phyloP scores from a whole-genome alignment of 1,284 basidiomycete genomes.

The Wallemia mellicola region DNA sequence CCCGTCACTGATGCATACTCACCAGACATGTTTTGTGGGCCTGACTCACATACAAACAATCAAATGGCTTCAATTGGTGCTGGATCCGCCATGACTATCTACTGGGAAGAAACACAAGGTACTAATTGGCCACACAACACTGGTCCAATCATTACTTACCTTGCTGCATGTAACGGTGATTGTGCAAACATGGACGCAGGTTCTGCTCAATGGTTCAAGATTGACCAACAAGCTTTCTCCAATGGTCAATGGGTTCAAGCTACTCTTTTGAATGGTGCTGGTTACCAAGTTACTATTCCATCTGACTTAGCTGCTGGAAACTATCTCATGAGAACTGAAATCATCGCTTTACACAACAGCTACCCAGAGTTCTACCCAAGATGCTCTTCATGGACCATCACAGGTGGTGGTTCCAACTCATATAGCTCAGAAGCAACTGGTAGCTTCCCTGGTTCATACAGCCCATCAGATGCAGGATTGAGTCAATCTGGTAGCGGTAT shows the following conservation, averaged over 20 bases:
- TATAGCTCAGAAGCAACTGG: background rate
- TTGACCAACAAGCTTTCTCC: background rate
- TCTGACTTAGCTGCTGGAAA: background rate
- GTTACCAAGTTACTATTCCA: background rate
- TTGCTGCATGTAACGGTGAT: conserved; percentile 26
- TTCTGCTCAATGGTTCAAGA: background rate
- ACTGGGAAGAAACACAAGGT: background rate
- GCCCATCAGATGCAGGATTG: background rate
- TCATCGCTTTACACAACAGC: background rate
- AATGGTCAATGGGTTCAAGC: background rate
- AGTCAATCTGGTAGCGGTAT: background rate
- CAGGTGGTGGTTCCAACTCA: background rate
- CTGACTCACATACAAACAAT: background rate
- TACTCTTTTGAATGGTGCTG: background rate
- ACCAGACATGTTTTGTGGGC: background rate
- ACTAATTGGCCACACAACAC: conserved; percentile 36
- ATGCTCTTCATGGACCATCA: background rate
- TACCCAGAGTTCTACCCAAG: background rate
- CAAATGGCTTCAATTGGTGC: background rate
- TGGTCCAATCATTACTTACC: conserved; percentile 38
- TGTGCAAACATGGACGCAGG: background rate
- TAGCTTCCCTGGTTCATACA: background rate
- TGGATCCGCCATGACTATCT: background rate
- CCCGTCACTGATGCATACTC: background rate
- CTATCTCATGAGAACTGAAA: conserved; percentile 1